phyloP scores from a whole-genome alignment of 345 rosid genomes.

The Corymbia maculata region DNA sequence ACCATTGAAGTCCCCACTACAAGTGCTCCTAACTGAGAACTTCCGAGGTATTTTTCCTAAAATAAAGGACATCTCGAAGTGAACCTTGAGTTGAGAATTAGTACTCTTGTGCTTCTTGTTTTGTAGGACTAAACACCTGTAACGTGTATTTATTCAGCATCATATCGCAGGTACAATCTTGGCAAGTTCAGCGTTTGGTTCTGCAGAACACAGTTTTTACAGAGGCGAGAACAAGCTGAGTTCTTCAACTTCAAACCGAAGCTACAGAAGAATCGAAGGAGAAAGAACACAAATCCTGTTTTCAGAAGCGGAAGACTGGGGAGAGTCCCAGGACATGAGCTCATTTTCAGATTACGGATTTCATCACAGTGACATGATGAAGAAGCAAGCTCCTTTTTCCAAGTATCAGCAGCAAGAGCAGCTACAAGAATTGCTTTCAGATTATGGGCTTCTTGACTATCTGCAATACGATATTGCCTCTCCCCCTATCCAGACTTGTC shows the following conservation, averaged over 20 bases:
- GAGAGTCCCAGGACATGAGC: neutral
- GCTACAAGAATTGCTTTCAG: neutral
- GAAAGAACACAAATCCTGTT: neutral
- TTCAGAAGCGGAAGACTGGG: constrained; percentile 1
- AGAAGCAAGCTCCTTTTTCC: constrained; percentile 1
- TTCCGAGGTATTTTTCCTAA: neutral
- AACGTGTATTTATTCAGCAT: neutral
- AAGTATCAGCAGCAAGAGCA: constrained; percentile 8
- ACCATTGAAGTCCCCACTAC: no score
- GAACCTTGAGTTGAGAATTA: neutral
- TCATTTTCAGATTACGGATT: constrained; percentile 6
- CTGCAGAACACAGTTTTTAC: neutral
- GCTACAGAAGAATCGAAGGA: neutral
- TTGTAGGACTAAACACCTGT: neutral
- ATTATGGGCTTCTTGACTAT: constrained; percentile 12
- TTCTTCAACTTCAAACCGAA: constrained; percentile 1
- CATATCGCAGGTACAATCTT: neutral
- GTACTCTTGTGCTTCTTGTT: neutral
- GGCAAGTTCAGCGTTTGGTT: neutral
- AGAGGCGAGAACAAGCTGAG: constrained; percentile 6
- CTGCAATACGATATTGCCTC: constrained; percentile 3
- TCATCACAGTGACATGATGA: neutral
- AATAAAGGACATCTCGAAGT: neutral
- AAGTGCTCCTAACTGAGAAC: no score
- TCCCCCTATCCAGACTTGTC: constrained; percentile 15